Evolutionary conservation across 73 alveolate genomes (phyloP).

Genomic region (Stentor roeselii): DNA sequence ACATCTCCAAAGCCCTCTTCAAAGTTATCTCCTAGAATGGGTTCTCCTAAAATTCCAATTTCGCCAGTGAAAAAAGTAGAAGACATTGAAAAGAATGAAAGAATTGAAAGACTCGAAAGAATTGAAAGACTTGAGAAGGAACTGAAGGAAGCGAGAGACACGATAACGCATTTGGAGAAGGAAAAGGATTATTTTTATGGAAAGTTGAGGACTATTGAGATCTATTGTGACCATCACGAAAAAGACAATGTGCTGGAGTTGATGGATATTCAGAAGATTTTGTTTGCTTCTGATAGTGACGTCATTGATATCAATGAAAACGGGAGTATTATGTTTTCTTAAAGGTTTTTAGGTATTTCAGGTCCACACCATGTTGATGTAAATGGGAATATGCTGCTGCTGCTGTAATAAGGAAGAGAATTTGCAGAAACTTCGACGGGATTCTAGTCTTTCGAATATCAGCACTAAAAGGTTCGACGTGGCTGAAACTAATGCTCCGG

Average conservation of each 20-base stretch:
- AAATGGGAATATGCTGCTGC: no score
- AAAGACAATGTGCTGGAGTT: neutral
- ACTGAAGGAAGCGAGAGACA: constrained; percentile 51
- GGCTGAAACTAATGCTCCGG: no score
- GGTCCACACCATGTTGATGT: no score
- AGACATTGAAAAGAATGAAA: no score
- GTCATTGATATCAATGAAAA: neutral
- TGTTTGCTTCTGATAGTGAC: constrained; percentile 14
- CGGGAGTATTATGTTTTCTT: neutral
- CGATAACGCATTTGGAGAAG: constrained; percentile 73
- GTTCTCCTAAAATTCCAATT: no score
- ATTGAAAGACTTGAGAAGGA: constrained; percentile 43
- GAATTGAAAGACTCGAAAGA: constrained; percentile 33
- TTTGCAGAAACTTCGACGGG: no score
- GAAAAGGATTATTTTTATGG: constrained; percentile 89
- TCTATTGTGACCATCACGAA: constrained; percentile 30
- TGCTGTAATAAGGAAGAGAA: no score
- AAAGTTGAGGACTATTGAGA: constrained; percentile 85
- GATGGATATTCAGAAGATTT: constrained; percentile 9
- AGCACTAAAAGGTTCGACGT: no score
- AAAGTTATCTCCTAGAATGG: neutral
- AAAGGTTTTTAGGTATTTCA: neutral
- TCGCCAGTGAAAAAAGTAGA: no score
- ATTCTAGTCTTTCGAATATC: no score
- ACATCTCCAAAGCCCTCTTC: constrained; percentile 18